Evolutionary conservation across 169 alveolate genomes (phyloP), one percentile per base, ranked within the genome.

Genomic region (Plasmodium reichenowi): DNA sequence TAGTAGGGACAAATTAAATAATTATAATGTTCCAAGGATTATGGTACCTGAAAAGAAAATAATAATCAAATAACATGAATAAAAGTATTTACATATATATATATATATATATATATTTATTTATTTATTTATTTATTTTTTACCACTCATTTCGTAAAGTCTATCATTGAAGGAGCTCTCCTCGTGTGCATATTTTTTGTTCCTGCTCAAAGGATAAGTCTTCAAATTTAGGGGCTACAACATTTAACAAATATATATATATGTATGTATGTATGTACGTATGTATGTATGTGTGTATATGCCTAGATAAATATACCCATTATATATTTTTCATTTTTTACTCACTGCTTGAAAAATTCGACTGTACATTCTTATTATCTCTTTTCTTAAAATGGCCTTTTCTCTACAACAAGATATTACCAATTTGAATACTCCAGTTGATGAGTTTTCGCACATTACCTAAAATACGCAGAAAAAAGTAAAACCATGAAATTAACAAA

Each of bases 361-460:
- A 59, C 76, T 76, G 45, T 76, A 76, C 3, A 76, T 63, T 50
- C 68, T 17, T 43, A 63, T 64, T 54, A 76, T 10, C 67, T 76
- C 78, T 63, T 50, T 76, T 76, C 67, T 76, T 59, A 76, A 71
- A 47, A 76, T 59, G 56, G 78, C 48, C 66, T 20, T 64, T 43
- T 76, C 89, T 59, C 78, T 54, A 15, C 76, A 54, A 67, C 89
- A 76, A 17, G 89, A 76, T 50, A 76, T 43, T n/a, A 76, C 78
- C 58, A 76, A 20, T 63, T 76, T 76, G 52, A 76, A 76, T 17
- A 64, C 24, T 13, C 32, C 70, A 10, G 17, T 64, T 20, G 71
- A 22, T 5, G 24, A 58, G n/a, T 54, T 43, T 66, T 48, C 76
- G 20, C 89, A 76, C 13, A 50, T 24, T n/a, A 15, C 63, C 89